Base-by-base conservation (phyloP, 148 eudicot genomes). In the Arctostaphylos glauca region DNA sequence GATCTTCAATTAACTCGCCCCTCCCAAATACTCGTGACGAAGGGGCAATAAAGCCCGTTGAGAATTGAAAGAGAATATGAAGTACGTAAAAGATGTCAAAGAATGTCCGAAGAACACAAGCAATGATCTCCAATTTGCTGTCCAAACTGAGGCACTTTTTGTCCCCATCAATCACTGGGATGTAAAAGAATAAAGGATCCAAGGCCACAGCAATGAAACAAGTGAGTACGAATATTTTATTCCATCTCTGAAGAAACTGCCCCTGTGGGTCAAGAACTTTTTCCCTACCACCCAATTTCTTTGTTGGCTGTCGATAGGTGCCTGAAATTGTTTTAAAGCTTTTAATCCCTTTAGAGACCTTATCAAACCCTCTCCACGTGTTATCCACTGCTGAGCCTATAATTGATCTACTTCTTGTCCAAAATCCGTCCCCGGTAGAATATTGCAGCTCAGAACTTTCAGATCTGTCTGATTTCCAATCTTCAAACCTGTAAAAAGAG, bases 21-120 rank as follows among this genome's bases (percentile, higher is more conserved):
- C 96, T 89, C 64, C 96, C 96, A 86, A 93, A 87, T 64, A 93
- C 94, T 58, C 96, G 86, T 10, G 96, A 86, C 81, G 89, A 85
- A 77, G 89, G 94, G 77, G 93, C 86, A 52, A 93, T 88, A 85
- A 91, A 91, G 48, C 88, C 96, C 50, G 96, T 93, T 62, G 89
- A 92, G 52, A 93, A 93, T 72, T 90, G 91, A 46, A 93, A 84
- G 80, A 91, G 53, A 81, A 93, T 93, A 80, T 93, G 96, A 81
- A 86, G 75, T 68, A 93, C 21, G 83, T 91, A 93, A 84, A 93
- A 93, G 84, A 93, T 31, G 68, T 93, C 96, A 3, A 89, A 83
- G 77, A 88, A 83, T 8, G 92, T 89, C 23, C 96, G 94, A 81
- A 93, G 87, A 82, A 89, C 80, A 54, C 93, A 84, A 81, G 93